phyloP scores from a whole-genome alignment of 1,284 basidiomycete genomes.

The Psilocybe mexicana region DNA sequence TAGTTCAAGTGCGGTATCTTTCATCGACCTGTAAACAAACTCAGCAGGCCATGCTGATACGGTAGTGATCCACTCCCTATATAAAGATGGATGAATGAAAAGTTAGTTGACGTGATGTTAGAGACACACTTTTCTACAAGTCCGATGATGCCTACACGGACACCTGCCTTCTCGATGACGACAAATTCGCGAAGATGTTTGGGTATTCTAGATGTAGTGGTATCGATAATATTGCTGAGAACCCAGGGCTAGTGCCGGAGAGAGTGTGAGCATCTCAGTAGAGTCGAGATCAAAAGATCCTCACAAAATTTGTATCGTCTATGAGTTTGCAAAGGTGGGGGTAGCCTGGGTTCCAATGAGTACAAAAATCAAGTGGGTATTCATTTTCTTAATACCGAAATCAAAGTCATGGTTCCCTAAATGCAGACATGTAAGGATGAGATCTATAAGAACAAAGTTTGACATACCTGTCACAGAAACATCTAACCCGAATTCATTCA shows the following conservation, averaged over 20 bases:
- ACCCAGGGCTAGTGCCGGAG: conserved; percentile 60
- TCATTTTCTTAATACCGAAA: conserved; percentile 47
- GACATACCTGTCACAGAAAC: conserved; percentile 62
- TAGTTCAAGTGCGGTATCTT: conserved; percentile 60
- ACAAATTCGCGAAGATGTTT: conserved; percentile 58
- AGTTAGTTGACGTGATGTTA: background rate
- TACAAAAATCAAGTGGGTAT: background rate
- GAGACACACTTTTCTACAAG: conserved; percentile 74
- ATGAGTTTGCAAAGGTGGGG: conserved; percentile 79
- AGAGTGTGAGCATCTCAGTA: conserved; percentile 5
- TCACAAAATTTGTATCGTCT: conserved; percentile 67
- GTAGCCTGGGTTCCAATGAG: conserved; percentile 53
- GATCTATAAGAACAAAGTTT: background rate
- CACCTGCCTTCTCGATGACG: conserved; percentile 65
- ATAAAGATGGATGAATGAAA: background rate
- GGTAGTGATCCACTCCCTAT: conserved; percentile 85
- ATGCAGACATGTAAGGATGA: background rate
- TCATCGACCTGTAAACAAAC: conserved; percentile 74
- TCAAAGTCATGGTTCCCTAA: conserved; percentile 86
- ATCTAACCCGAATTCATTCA: conserved; percentile 74
- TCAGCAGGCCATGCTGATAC: conserved; percentile 80
- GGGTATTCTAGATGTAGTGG: conserved; percentile 57
- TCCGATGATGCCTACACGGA: conserved; percentile 79
- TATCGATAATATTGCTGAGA: conserved; percentile 75
- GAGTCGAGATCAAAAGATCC: conserved; percentile 23